Evolutionary conservation across 192 early-diverging fungal genomes (phyloP).

Genomic region (Gryganskiella cystojenkinii): DNA sequence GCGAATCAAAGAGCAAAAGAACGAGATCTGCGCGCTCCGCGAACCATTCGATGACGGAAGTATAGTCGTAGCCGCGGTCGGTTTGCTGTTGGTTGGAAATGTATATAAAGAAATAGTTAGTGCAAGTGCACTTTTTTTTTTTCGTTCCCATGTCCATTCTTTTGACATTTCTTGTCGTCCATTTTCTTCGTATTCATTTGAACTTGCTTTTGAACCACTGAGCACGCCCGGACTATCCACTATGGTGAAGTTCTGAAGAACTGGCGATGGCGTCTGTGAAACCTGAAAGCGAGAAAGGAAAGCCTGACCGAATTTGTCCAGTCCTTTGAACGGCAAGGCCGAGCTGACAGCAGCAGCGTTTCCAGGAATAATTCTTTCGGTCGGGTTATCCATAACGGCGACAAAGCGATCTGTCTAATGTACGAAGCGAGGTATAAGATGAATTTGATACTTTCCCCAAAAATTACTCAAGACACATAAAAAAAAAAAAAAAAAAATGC

Average conservation of each 20-base stretch:
- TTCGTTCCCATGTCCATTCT: too few relatives aligned
- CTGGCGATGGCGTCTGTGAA: constrained; percentile 77
- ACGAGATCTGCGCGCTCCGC: constrained; percentile 86
- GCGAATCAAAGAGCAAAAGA: constrained; percentile 83
- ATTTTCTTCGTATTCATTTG: too few relatives aligned
- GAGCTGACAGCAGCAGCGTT: constrained; percentile 82
- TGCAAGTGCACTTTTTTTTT: too few relatives aligned
- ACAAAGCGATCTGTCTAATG: constrained; percentile 82
- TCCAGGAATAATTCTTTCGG: constrained; percentile 83
- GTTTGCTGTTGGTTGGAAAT: constrained; percentile 85
- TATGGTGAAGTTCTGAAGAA: constrained; percentile 81
- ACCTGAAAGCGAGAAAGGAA: constrained; percentile 88
- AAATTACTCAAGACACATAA: neutral
- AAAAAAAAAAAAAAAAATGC: neutral
- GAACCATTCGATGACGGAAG: constrained; percentile 84
- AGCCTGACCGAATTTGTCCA: constrained; percentile 80
- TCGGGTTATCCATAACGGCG: constrained; percentile 78
- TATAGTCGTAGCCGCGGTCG: constrained; percentile 84
- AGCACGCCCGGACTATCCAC: constrained; percentile 88
- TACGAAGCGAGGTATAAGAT: too few relatives aligned
- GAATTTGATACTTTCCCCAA: neutral
- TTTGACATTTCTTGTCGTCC: too few relatives aligned
- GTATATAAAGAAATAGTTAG: too few relatives aligned
- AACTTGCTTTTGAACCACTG: too few relatives aligned
- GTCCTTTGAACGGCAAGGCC: constrained; percentile 79